phyloP scores from a whole-genome alignment of 2,329 filamentous ascomycete genomes.

The Diaporthe helianthi region DNA sequence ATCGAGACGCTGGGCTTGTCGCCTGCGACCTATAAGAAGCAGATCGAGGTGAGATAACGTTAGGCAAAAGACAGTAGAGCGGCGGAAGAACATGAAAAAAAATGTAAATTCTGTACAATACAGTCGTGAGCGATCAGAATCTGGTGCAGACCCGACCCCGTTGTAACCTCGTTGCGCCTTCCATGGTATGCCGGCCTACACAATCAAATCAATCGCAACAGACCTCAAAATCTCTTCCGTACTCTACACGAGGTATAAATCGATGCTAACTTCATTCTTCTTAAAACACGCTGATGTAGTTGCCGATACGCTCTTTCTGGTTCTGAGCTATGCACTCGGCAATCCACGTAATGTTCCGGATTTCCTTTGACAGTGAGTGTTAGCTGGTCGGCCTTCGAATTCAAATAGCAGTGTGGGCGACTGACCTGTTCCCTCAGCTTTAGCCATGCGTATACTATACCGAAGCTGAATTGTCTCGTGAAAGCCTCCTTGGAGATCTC shows the following conservation, averaged over 20 bases:
- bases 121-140: constrained; percentile 36
- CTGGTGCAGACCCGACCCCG: constrained; percentile 31
- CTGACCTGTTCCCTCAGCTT: constrained; percentile 95
- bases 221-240: constrained; percentile 23
- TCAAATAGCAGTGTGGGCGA: constrained; percentile 22
- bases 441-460: constrained; percentile 97
- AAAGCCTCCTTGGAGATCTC: constrained; percentile 95
- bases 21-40: constrained; percentile 87
- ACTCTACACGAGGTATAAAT: constrained; percentile 26
- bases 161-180: constrained; percentile 35
- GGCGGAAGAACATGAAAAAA: constrained; percentile 42
- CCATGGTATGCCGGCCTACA: constrained; percentile 41
- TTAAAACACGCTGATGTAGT: constrained; percentile 98
- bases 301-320: constrained; percentile 98
- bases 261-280: constrained; percentile 35
- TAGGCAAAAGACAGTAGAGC: constrained; percentile 37
- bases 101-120: constrained; percentile 59
- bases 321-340: constrained; percentile 99
- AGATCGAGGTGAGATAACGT: constrained; percentile 69
- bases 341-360: constrained; percentile 99
- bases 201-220: constrained; percentile 29
- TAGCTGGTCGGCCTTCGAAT: constrained; percentile 38
- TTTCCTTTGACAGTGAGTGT: constrained; percentile 71
- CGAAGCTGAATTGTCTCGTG: constrained; percentile 93
- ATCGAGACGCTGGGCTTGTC: constrained; percentile 84